Evolutionary conservation across 306 rosid genomes (phyloP).

Genomic region (Adenanthera pavonina): DNA sequence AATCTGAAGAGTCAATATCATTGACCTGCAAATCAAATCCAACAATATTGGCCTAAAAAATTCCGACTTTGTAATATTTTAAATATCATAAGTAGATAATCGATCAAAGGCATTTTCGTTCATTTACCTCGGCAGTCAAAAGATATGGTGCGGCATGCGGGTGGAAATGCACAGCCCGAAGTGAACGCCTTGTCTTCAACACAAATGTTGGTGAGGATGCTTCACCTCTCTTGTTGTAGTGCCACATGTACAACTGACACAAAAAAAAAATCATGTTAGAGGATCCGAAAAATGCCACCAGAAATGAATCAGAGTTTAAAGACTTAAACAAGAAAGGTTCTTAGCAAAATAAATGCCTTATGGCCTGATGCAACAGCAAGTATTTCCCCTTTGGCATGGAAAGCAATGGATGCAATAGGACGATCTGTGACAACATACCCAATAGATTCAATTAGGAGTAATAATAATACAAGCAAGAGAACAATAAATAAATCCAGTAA

Average conservation of each 20-base stretch:
- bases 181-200: conserved; percentile 56
- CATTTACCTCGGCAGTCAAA: conserved; percentile 55
- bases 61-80: background rate
- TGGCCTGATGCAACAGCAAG: conserved; percentile 66
- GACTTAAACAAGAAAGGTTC: conserved; percentile 22
- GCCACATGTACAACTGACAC: conserved; percentile 54
- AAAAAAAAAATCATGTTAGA: conserved; percentile 8
- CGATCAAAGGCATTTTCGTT: conserved; percentile 25
- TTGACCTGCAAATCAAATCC: conserved; percentile 50
- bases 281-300: conserved; percentile 8
- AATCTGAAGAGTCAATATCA: conserved; percentile 55
- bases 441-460: conserved; percentile 19
- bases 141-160: conserved; percentile 54
- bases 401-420: conserved; percentile 60
- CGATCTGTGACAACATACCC: conserved; percentile 44
- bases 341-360: conserved; percentile 41
- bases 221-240: conserved; percentile 47
- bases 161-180: conserved; percentile 61
- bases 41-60: conserved; percentile 22
- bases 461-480: conserved; percentile 6
- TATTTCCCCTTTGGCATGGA: conserved; percentile 60
- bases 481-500: conserved; percentile 11
- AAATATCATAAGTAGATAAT: conserved; percentile 27
- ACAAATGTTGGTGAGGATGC: conserved; percentile 43
- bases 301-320: conserved; percentile 6